Conservation (phyloP, 768 basidiomycete species). For the Tulasnella sp. region DNA sequence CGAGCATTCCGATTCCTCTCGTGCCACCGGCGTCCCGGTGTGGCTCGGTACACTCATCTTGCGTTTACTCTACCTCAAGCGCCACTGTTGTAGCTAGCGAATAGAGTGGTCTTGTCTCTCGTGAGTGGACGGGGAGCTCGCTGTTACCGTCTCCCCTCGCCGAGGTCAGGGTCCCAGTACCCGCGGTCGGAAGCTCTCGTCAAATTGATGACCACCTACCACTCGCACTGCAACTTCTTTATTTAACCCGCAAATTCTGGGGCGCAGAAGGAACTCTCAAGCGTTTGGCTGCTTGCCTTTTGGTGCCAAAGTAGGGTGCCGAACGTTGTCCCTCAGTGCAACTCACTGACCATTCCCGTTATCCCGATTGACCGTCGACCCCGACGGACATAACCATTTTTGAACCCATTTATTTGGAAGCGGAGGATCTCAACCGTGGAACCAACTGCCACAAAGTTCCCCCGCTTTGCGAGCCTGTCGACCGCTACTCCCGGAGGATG, state of each 20-base stretch:
- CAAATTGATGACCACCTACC: conserved; percentile 65
- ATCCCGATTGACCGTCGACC: conserved; percentile 80
- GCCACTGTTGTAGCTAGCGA: too few relatives aligned
- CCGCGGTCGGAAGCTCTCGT: conserved; percentile 64
- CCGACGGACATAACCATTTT: conserved; percentile 78
- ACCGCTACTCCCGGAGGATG: too few relatives aligned
- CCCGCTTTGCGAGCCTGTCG: too few relatives aligned
- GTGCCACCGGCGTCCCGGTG: too few relatives aligned
- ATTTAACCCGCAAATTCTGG: conserved; percentile 93
- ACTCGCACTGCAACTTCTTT: conserved; percentile 68
- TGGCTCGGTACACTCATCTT: too few relatives aligned
- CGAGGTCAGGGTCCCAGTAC: conserved; percentile 42
- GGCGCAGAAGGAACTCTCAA: conserved; percentile 91
- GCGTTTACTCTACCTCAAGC: too few relatives aligned
- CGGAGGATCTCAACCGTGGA: conserved; percentile 61
- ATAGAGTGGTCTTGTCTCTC: too few relatives aligned
- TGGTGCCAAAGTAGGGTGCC: conserved; percentile 49
- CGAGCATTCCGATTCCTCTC: too few relatives aligned
- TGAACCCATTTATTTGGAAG: conserved; percentile 61
- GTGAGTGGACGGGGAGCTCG: too few relatives aligned
- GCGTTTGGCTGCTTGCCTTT: conserved; percentile 63
- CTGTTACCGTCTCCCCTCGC: too few relatives aligned
- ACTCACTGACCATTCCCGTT: not conserved
- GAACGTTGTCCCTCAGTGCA: not conserved
- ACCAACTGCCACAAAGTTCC: conserved; percentile 62